Base-by-base conservation (phyloP, 2,329 filamentous ascomycete species). In the Triangularia verruculosa region DNA sequence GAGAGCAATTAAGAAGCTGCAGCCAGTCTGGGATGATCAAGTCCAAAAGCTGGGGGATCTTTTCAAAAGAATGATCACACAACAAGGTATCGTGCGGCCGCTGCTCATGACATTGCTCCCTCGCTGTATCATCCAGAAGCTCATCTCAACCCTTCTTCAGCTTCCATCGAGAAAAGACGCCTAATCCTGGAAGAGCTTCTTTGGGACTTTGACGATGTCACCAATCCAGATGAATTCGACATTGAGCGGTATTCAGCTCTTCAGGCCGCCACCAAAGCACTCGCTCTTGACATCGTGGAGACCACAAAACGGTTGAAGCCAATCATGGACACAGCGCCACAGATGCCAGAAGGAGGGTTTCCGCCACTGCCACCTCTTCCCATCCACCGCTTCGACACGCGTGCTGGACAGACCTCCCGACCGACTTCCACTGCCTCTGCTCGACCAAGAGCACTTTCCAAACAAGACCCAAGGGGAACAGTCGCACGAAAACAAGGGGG, bases 121-220 rank as follows among this genome's bases (percentile, higher is more conserved):
- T 65, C 13, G 20, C 25, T 28, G 39, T 39, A 20, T 24, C 25
- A 52, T 22, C 12, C 34, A 43, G 34, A 43, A 57, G 59, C 62
- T 17, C 15, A 24, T 34, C 47, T n/a, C 34, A 43, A 1, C 34
- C 15, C 34, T n/a, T 43, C 12, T 43, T 15, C 15, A 74, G 74
- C 73, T 17, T 72, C 72, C 17, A 66, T 76, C 25, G 71, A 74
- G 43, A 70, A 68, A 55, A 69, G 68, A 60, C 61, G 74, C 15
- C 67, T 75, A 11, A 62, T 67, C 15, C 68, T 80, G 3, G 78
- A 79, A 57, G 76, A 78, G 59, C 69, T 79, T 2, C 72, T 80
- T 6, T 80, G 79, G 67, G 78, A 80, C 63, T 75, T 80, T 52
- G 78, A 80, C 47, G 78, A 80, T 69, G 79, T 74, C 61, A 74